These are phyloP conservation scores for Phytophthora kernoviae DNA, from an alignment of 352 stramenopile genomes.

Conservation along the genomic window DNA sequence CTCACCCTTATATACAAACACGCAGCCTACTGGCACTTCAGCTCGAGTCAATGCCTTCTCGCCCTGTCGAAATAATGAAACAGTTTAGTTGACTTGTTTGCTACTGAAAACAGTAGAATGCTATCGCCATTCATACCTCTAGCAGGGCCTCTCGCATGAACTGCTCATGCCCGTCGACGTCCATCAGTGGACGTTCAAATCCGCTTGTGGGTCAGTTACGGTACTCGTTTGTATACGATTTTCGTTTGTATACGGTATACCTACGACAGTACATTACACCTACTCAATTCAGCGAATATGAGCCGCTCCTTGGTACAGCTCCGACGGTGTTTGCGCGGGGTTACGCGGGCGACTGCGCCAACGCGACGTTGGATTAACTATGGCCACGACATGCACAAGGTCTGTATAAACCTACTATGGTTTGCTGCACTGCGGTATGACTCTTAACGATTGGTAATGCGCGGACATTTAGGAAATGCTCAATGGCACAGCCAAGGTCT, in stretches of 20 bases:
- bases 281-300: slow-evolving; percentile 21
- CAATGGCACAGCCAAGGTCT: slow-evolving; percentile 76
- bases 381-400: slow-evolving; percentile 85
- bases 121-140: slow-evolving; percentile 45
- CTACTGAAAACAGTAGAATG: background rate
- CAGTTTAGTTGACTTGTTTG: background rate
- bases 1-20: slow-evolving; percentile 84
- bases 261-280: background rate
- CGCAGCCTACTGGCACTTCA: slow-evolving; percentile 92
- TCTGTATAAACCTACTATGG: slow-evolving; percentile 6
- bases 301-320: slow-evolving; percentile 36
- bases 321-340: slow-evolving; percentile 20
- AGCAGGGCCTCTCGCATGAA: slow-evolving; percentile 80
- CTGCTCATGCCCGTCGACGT: slow-evolving; percentile 40
- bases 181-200: slow-evolving; percentile 9
- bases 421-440: background rate
- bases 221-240: background rate
- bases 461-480: slow-evolving; percentile 76
- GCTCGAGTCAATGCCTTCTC: slow-evolving; percentile 72
- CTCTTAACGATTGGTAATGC: background rate
- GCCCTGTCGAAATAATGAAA: slow-evolving; percentile 46
- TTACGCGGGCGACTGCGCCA: slow-evolving; percentile 16
- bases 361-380: slow-evolving; percentile 76
- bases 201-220: slow-evolving; percentile 2
- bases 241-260: no score